Evolutionary conservation across 805 yeast species (phyloP).

Genomic region (Wickerhamiella nectarea): DNA sequence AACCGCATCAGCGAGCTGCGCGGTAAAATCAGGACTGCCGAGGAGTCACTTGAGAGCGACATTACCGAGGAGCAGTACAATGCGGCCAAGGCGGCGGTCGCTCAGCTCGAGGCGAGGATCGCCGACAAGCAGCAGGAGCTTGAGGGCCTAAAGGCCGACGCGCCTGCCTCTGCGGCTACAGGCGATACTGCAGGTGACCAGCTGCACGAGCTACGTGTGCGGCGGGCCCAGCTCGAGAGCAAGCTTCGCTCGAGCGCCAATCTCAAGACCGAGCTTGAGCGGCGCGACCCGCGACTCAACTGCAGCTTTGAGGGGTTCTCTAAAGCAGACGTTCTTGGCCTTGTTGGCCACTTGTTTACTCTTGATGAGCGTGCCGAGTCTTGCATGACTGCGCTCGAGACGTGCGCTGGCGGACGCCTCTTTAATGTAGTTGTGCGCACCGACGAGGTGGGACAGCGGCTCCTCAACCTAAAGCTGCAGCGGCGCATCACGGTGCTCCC

Average conservation of each 20-base stretch:
- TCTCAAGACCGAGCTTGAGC: neutral
- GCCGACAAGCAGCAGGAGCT: neutral
- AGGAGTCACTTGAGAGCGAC: neutral
- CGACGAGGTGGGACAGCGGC: conserved; percentile 68
- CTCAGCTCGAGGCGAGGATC: neutral
- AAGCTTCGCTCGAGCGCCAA: conserved; percentile 8
- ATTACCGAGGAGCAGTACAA: neutral
- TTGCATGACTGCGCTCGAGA: conserved; percentile 73
- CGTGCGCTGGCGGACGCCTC: conserved; percentile 84
- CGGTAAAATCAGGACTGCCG: neutral
- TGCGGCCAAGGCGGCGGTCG: neutral
- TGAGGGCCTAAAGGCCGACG: neutral
- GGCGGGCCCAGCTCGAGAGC: conserved; percentile 1
- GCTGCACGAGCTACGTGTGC: neutral
- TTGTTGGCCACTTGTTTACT: conserved; percentile 73
- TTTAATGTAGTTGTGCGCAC: conserved; percentile 85
- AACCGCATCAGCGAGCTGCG: neutral
- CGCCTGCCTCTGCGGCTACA: neutral
- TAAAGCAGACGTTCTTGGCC: conserved; percentile 58
- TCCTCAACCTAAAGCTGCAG: conserved; percentile 66
- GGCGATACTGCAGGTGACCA: neutral
- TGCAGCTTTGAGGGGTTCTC: conserved; percentile 36
- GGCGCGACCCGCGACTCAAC: conserved; percentile 7
- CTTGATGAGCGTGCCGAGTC: conserved; percentile 42
- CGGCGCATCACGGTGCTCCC: conserved; percentile 88